phyloP scores from a whole-genome alignment of 2,329 filamentous ascomycete species.

The Aspergillus uvarum region DNA sequence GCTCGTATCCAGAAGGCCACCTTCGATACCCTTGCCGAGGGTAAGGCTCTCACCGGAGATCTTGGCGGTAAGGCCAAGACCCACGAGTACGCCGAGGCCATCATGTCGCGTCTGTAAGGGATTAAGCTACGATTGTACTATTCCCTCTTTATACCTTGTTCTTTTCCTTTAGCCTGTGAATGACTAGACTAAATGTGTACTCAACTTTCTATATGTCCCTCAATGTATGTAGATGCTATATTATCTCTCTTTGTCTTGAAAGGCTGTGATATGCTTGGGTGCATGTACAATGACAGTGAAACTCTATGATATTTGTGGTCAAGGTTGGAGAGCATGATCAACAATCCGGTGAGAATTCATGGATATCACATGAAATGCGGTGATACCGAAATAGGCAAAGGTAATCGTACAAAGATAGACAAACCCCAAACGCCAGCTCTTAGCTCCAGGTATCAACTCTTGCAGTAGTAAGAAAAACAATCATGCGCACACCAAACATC shows the following conservation, averaged over 20 bases:
- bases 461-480: constrained; percentile 3
- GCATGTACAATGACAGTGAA: background rate
- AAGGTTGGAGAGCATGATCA: background rate
- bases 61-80: constrained; percentile 96
- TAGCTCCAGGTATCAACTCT: constrained; percentile 28
- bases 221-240: constrained; percentile 32
- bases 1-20: constrained; percentile 88
- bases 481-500: constrained; percentile 3
- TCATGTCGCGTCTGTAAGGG: constrained; percentile 66
- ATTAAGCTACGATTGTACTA: constrained; percentile 35
- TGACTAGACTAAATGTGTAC: constrained; percentile 38
- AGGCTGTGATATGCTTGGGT: background rate
- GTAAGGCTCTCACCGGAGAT: constrained; percentile 93
- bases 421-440: constrained; percentile 16
- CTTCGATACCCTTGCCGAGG: constrained; percentile 92
- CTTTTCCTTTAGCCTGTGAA: constrained; percentile 35
- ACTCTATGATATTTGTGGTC: background rate
- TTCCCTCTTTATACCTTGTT: constrained; percentile 30
- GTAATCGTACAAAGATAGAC: background rate
- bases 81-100: constrained; percentile 86
- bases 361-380: too few relatives aligned
- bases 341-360: background rate
- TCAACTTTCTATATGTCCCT: constrained; percentile 36
- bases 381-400: background rate
- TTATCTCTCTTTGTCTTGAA: background rate